phyloP scores from a whole-genome alignment of 2,329 filamentous ascomycete species.

The Alternaria ethzedia region DNA sequence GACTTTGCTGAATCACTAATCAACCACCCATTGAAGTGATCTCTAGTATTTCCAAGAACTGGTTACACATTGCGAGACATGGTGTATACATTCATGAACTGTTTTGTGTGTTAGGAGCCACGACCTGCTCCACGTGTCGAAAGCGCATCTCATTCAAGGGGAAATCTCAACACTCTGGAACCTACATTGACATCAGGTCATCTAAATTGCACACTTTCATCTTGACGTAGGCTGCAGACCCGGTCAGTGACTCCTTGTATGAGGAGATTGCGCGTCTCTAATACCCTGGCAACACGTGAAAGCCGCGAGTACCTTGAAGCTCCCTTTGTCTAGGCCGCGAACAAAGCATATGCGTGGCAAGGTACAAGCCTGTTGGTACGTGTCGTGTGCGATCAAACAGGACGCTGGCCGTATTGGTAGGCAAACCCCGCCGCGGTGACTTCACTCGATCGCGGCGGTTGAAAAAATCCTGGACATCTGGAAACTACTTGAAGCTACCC shows the following conservation, averaged over 20 bases:
- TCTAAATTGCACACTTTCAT: not conserved
- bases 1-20: not conserved
- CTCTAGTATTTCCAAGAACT: not conserved
- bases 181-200: not conserved
- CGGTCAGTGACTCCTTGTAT: not conserved
- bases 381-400: not conserved
- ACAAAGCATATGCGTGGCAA: not conserved
- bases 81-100: not conserved
- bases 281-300: not conserved
- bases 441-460: not conserved
- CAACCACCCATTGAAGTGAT: not conserved
- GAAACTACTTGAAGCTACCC: constrained; percentile 13
- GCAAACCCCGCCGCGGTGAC: not conserved
- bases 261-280: not conserved
- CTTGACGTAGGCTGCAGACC: not conserved
- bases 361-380: not conserved
- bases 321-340: not conserved
- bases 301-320: not conserved
- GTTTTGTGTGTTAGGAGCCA: not conserved
- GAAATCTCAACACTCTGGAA: not conserved
- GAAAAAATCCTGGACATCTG: not conserved
- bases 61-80: not conserved
- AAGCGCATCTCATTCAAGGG: not conserved
- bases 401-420: not conserved
- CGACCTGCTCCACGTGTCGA: not conserved